phyloP scores from a whole-genome alignment of 306 rosid genomes.

The Rosa chinensis region DNA sequence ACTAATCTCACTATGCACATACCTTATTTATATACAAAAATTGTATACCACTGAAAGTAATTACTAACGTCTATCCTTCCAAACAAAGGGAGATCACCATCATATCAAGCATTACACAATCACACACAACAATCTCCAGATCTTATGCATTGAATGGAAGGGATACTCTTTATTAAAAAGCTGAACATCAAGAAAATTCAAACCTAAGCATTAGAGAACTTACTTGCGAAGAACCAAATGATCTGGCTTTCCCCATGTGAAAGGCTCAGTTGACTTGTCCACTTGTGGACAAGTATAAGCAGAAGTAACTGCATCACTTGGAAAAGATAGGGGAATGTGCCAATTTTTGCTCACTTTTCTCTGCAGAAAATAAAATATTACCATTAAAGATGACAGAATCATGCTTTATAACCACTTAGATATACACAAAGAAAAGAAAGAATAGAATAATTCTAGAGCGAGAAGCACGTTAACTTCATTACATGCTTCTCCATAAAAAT shows the following conservation, averaged over 20 bases:
- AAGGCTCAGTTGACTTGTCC: conserved; percentile 85
- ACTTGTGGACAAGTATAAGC: conserved; percentile 80
- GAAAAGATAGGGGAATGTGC: conserved; percentile 88
- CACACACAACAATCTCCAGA: conserved; percentile 1
- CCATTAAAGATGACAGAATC: not conserved
- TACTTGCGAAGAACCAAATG: conserved; percentile 94
- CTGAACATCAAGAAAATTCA: not conserved
- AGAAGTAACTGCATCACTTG: conserved; percentile 79
- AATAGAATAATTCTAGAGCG: not conserved
- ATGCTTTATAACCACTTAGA: not conserved
- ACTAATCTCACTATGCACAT: not conserved
- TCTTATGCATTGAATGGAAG: not conserved
- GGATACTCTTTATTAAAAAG: not conserved
- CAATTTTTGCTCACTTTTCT: conserved; percentile 99
- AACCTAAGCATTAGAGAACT: conserved; percentile 23
- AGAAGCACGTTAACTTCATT: conserved; percentile 23
- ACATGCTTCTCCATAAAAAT: conserved; percentile 79
- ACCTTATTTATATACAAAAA: too few species aligned
- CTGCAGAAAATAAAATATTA: conserved; percentile 37
- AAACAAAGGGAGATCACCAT: not conserved
- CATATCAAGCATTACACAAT: not conserved
- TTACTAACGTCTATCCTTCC: not conserved
- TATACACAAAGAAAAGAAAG: conserved; percentile 9
- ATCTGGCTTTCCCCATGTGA: conserved; percentile 95
- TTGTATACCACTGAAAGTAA: too few species aligned